Percentiles rank a stretch among this genome's conserved stretches.
These are phyloP conservation scores for Prunus fruticosa DNA, from an alignment of 306 rosid species.

Conservation along the genomic window DNA sequence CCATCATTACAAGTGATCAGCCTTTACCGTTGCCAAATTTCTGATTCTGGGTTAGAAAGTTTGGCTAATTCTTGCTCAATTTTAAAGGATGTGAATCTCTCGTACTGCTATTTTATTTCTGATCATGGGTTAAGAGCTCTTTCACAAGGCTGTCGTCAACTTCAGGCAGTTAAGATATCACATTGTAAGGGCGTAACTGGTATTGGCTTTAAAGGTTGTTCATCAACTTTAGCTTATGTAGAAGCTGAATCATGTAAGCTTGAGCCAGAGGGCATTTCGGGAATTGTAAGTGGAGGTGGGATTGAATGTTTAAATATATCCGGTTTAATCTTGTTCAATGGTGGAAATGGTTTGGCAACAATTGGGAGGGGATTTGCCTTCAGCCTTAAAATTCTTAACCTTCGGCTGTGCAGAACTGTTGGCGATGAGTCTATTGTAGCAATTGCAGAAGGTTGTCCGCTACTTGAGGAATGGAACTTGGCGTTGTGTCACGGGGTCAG, in stretches of 20 bases:
- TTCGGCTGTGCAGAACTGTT: slow-evolving; percentile 46
- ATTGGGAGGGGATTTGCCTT: slow-evolving; percentile 38
- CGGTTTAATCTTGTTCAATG: slow-evolving; percentile 27
- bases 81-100: slow-evolving; percentile 47
- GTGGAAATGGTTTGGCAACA: slow-evolving; percentile 33
- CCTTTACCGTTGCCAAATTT: slow-evolving; percentile 48
- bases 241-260: slow-evolving; percentile 58
- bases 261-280: slow-evolving; percentile 40
- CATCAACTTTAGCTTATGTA: slow-evolving; percentile 44
- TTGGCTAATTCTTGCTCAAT: slow-evolving; percentile 40
- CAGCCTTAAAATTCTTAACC: slow-evolving; percentile 47
- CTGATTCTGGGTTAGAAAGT: slow-evolving; percentile 48
- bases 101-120: slow-evolving; percentile 45
- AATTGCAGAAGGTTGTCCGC: slow-evolving; percentile 50
- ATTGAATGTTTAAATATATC: slow-evolving; percentile 49
- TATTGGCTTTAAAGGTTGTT: slow-evolving; percentile 53
- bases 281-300: slow-evolving; percentile 52
- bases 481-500: slow-evolving; percentile 54
- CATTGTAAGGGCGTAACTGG: slow-evolving; percentile 38
- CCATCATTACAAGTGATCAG: slow-evolving; percentile 41
- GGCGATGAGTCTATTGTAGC: slow-evolving; percentile 35
- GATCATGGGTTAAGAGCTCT: slow-evolving; percentile 51
- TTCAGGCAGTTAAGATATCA: slow-evolving; percentile 45
- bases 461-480: slow-evolving; percentile 65
- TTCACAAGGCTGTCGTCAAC: slow-evolving; percentile 38